A percentile compares a stretch with the other conserved stretches of the same genome.
These are phyloP conservation scores for Wickerhamiella cacticola DNA, from an alignment of 805 yeast genomes.

Conservation along the genomic window DNA sequence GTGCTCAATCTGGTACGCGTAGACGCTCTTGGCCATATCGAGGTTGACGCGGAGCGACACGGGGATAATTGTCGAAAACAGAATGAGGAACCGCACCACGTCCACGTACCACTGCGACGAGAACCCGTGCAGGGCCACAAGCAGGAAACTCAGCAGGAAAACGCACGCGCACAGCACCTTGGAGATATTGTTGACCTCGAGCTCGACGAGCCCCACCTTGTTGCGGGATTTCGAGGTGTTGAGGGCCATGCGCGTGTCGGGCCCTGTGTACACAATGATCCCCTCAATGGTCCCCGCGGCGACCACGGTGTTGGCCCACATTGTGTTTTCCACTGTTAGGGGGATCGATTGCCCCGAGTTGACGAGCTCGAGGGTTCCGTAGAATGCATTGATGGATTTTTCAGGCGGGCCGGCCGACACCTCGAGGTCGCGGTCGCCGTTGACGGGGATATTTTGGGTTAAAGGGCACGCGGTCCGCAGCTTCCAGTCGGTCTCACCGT, in stretches of 20 bases:
- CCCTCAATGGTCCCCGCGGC: conserved; percentile 92
- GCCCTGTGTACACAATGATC: conserved; percentile 78
- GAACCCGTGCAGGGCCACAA: conserved; percentile 75
- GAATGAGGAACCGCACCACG: conserved; percentile 75
- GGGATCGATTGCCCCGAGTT: conserved; percentile 41
- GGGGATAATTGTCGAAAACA: conserved; percentile 92
- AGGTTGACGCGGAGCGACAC: conserved; percentile 88
- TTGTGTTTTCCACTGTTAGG: conserved; percentile 76
- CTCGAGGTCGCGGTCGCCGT: conserved; percentile 34
- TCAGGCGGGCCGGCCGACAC: conserved; percentile 73
- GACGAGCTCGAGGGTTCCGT: conserved; percentile 58
- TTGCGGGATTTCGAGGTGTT: conserved; percentile 82
- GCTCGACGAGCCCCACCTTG: conserved; percentile 77
- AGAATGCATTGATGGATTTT: conserved; percentile 68
- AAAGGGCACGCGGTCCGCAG: conserved; percentile 62
- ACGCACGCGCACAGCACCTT: conserved; percentile 83
- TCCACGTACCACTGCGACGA: conserved; percentile 74
- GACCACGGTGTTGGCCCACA: conserved; percentile 97
- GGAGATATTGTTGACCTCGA: conserved; percentile 79
- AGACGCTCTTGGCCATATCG: conserved; percentile 90
- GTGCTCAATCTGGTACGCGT: conserved; percentile 88
- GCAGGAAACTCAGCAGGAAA: conserved; percentile 56
- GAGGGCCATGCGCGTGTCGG: conserved; percentile 87
- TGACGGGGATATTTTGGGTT: conserved; percentile 52
- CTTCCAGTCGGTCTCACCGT: conserved; percentile 99